Conservation (phyloP, 192 early-diverging fungal genomes). For the Pecoramyces ruminantium region DNA sequence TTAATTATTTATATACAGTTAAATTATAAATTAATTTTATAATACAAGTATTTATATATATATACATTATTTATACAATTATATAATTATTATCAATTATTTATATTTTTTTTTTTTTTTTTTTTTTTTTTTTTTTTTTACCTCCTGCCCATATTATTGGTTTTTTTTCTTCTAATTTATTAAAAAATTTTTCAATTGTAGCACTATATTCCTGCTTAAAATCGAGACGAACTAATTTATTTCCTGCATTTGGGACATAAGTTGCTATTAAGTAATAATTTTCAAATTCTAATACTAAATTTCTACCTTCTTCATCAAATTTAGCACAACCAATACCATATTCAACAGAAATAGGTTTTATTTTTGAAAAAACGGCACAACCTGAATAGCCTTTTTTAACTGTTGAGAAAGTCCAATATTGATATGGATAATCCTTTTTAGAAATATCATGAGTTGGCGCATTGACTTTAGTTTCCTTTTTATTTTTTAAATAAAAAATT, state of each 20-base stretch:
- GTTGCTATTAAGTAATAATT: constrained; percentile 43
- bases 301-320: constrained; percentile 46
- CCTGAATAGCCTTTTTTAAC: constrained; percentile 26
- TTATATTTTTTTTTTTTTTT: no score
- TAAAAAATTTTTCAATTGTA: constrained; percentile 46
- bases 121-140: constrained; percentile 2
- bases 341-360: constrained; percentile 39
- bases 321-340: constrained; percentile 36
- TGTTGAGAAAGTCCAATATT: constrained; percentile 16
- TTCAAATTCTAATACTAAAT: constrained; percentile 52
- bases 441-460: constrained; percentile 35
- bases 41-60: no score
- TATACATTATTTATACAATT: no score
- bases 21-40: no score
- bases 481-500: not conserved
- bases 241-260: constrained; percentile 71
- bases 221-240: constrained; percentile 47
- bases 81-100: no score
- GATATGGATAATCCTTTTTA: constrained; percentile 45
- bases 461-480: constrained; percentile 20
- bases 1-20: not conserved
- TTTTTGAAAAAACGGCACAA: constrained; percentile 59
- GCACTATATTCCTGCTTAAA: constrained; percentile 44
- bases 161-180: constrained; percentile 45
- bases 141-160: constrained; percentile 61